Evolutionary conservation across 352 stramenopile genomes (phyloP), one percentile per base, ranked within the genome.

Genomic region (Pythium phragmitis): DNA sequence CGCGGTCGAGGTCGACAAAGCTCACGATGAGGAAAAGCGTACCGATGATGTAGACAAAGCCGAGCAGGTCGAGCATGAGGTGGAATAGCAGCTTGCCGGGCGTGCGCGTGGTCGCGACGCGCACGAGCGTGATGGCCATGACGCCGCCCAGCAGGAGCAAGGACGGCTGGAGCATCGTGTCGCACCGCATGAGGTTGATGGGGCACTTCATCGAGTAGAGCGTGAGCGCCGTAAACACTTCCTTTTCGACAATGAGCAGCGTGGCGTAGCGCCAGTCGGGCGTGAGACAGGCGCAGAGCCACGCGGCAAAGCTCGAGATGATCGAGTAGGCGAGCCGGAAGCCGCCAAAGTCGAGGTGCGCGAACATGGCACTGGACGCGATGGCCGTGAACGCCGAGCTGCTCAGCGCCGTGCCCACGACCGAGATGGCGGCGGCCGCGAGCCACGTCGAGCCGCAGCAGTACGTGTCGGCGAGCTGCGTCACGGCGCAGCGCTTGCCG

Each of bases 21-120:
- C 74, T 74, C 17, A 90, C 73, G 6, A 90, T 68, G 9, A 84
- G 62, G 7, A 77, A 85, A 7, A 90, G 60, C 46, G 65, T 78
- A 30, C 79, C 76, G 9, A 82, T 77, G 48, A 90, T 86, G 73
- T 90, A 90, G 46, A 86, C 23, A 17, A 90, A 73, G 14, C 81
- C 81, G 12, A 87, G 34, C 8, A 69, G 57, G 53, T 90, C 81
- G 36, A 90, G 61, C 52, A 80, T 73, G 39, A 87, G 68, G 12
- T 74, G 75, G 16, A 90, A 52, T 9, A 88, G 64, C 11, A 76
- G 67, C 41, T 77, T 67, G 33, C 60, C 56, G 7, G 68, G 63
- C 30, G 57, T 67, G 7, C 54, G 57, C 39, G 49, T 64, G 36
- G 76, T 75, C 26, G 71, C 56, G 36, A 82, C 68, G 21, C 79